Conservation (phyloP, 1,139 yeast genomes). For the Kodamaea sp. region DNA sequence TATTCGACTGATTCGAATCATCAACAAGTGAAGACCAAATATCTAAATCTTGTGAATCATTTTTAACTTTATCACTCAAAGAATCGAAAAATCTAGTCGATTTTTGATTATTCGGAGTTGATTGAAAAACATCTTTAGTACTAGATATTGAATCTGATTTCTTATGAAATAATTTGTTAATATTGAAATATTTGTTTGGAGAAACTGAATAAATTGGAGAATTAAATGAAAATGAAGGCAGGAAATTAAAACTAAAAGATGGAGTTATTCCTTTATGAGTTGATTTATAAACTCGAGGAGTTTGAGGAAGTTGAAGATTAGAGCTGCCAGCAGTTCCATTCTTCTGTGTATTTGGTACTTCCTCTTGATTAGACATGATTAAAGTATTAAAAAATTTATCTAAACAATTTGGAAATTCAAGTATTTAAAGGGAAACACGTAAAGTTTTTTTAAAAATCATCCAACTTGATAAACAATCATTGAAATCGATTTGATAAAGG, state of each 20-base stretch:
- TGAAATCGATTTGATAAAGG: too few relatives aligned
- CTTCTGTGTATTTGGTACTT: background rate
- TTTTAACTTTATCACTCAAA: conserved; percentile 8
- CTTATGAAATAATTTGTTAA: conserved; percentile 15
- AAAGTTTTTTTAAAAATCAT: too few relatives aligned
- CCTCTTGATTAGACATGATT: too few relatives aligned
- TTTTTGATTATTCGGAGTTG: conserved; percentile 2
- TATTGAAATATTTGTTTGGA: conserved; percentile 36
- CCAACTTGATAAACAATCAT: too few relatives aligned
- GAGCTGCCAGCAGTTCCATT: conserved; percentile 6
- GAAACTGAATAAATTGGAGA: conserved; percentile 36
- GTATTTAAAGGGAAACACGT: too few relatives aligned
- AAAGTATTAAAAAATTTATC: too few relatives aligned
- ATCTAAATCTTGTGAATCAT: too few relatives aligned
- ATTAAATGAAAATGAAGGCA: conserved; percentile 43
- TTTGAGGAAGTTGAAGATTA: conserved; percentile 23
- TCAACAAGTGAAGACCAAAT: too few relatives aligned
- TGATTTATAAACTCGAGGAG: conserved; percentile 20
- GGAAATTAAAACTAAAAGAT: conserved; percentile 40
- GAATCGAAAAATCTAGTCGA: conserved; percentile 22
- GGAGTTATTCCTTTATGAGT: conserved; percentile 24
- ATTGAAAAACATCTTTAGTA: conserved; percentile 8
- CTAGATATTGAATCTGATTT: conserved; percentile 9
- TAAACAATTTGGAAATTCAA: too few relatives aligned
- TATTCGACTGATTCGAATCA: conserved; percentile 16